Evolutionary conservation across 352 stramenopile species (phyloP), one percentile per base, ranked within the genome.

Genomic region (Pythium pyrilobum): DNA sequence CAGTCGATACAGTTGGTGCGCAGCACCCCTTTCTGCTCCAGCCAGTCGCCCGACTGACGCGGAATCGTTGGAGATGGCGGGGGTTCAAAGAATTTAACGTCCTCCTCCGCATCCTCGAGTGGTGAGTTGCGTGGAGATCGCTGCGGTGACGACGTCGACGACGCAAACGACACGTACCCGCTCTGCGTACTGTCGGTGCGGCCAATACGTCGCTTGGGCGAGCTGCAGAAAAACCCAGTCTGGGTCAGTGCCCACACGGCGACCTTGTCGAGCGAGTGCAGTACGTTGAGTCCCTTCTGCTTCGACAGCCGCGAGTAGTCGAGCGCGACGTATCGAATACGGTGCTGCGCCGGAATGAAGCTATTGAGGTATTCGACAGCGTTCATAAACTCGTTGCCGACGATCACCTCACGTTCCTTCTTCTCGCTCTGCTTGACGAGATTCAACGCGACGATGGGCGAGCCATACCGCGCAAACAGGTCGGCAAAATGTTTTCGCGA

Each of bases 1-100:
- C 72, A 86, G 71, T 99, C 97, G 48, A 99, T 99, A 61, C 97
- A 99, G 71, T 99, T 99, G 0, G 96, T 99, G 28, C 97, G 85
- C 10, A 99, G 71, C 28, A 99, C 93, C 3, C 97, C 97, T 41
- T 88, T 83, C 66, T 99, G 97, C 59, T 99, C 95, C 32, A 98
- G 62, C 95, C 91, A 85, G 57, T 92, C 80, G 25, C 88, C 89
- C 3, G 81, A 91, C 21, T 92, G 84, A 57, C 68, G 75, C 13
- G 78, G 74, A 52, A 92, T 91, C 5, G 81, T 88, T 9, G 79
- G 79, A 33, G 78, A 88, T 28, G 58, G 42, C 6, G 66, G 64
- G 29, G 67, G 64, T 2, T 61, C 44, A 5, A 52, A 71, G 71
- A 38, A 39, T 45, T 41, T 41, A 32, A 57, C 29, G 13, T 44